Base-by-base conservation (phyloP, 306 rosid genomes). In the Mimosa pudica region DNA sequence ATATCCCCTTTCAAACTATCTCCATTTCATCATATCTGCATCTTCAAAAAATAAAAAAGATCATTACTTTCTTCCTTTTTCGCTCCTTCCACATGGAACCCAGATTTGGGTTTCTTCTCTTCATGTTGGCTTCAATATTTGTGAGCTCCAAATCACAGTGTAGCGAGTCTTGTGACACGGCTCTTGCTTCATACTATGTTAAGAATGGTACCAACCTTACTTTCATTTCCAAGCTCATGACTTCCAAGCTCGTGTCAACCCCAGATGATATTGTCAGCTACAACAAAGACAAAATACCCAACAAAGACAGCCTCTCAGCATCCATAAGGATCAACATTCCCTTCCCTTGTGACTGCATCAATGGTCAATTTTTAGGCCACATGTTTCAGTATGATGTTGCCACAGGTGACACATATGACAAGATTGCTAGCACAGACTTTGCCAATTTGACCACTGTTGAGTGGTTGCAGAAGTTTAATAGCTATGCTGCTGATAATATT, bases 101-200 rank as follows among this genome's bases (percentile, higher is more conserved):
- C 74, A 82, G 73, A 78, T 44, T 81, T 46, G 71, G 77, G 80
- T 73, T 72, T 30, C 62, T 54, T 49, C 2, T 84, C 0, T 14
- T 80, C 42, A 20, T 72, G n/a, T 38, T 83, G 4, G 3, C 71
- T 32, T 80, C 86, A 8, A 64, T 74, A 4, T 67, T 81, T 58
- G 66, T 17, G 32, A 55, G 8, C 11, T 86, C 85, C 10, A 79
- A 88, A 80, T 82, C 99, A 4, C 71, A 70, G 38, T 96, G 99
- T 76, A 76, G 75, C 24, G 11, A 47, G 47, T 75, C 79, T 9
- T 96, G 99, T 54, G 36, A 51, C 0, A 52, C 62, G 20, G 99
- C 98, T 76, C 79, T 88, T 41, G 99, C 78, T 18, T 91, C 97
- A 8, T 93, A 88, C 80, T 85, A 49, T 41, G 7, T 89, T 3